These are phyloP conservation scores for barrel medic (Medicago truncatula) DNA, from an alignment of 306 rosid species.

Conservation along the genomic window MtrunA17r5.0-ANR NC_053043.1:22080001-22080500, in stretches of 20 bases:
- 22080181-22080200: background rate
- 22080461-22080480: constrained; percentile 18
- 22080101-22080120: constrained; percentile 1
- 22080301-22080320: too few species aligned
- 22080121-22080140: constrained; percentile 10
- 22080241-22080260: too few species aligned
- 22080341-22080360: too few species aligned
- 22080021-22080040: constrained; percentile 21
- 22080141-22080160: constrained; percentile 26
- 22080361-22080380: background rate
- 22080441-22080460: background rate
- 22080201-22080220: too few species aligned
- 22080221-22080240: too few species aligned
- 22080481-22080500: constrained; percentile 26
- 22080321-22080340: too few species aligned
- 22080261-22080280: background rate
- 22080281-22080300: background rate
- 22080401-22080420: background rate
- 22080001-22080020: constrained; percentile 26
- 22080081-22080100: background rate
- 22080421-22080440: background rate
- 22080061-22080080: constrained; percentile 18
- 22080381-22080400: constrained; percentile 7
- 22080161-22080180: background rate
- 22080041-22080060: constrained; percentile 9